Evolutionary conservation across 352 stramenopile genomes (phyloP).

Genomic region (Lagenidium sp.): DNA sequence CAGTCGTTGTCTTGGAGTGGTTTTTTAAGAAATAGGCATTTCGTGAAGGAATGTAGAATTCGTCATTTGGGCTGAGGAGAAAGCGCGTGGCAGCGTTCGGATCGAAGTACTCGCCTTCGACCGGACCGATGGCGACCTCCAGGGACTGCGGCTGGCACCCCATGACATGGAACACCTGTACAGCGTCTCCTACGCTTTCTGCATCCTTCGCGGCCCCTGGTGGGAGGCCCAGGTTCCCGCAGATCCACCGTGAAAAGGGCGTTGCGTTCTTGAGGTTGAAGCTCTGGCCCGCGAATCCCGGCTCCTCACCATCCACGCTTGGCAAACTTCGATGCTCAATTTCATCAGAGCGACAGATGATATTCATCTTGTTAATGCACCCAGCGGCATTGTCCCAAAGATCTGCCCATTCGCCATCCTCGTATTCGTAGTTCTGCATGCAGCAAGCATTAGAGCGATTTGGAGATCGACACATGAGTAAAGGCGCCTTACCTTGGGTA

Average conservation of each 20-base stretch:
- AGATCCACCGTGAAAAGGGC: slow-evolving; percentile 83
- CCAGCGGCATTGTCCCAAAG: slow-evolving; percentile 49
- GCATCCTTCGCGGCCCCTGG: slow-evolving; percentile 93
- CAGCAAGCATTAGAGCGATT: not conserved
- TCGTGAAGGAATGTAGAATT: slow-evolving; percentile 95
- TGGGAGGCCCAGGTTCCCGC: slow-evolving; percentile 87
- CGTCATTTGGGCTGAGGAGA: slow-evolving; percentile 90
- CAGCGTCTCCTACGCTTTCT: slow-evolving; percentile 89
- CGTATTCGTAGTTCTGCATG: slow-evolving; percentile 23
- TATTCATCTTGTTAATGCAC: slow-evolving; percentile 66
- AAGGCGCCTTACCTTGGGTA: slow-evolving; percentile 33
- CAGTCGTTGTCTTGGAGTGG: slow-evolving; percentile 82
- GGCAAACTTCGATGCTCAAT: slow-evolving; percentile 72
- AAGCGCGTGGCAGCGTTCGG: slow-evolving; percentile 89
- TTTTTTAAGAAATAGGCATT: slow-evolving; percentile 98
- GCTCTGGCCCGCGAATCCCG: slow-evolving; percentile 76
- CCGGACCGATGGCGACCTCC: slow-evolving; percentile 62
- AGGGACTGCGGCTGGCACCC: slow-evolving; percentile 77
- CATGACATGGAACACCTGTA: slow-evolving; percentile 94
- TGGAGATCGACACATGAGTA: no score
- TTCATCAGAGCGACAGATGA: slow-evolving; percentile 65
- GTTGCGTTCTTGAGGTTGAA: slow-evolving; percentile 74
- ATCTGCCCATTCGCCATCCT: slow-evolving; percentile 63
- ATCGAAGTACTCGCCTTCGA: slow-evolving; percentile 80
- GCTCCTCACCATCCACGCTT: slow-evolving; percentile 27